Conservation (phyloP, 1,139 yeast species). For the Blastobotrys ciferrii region DNA sequence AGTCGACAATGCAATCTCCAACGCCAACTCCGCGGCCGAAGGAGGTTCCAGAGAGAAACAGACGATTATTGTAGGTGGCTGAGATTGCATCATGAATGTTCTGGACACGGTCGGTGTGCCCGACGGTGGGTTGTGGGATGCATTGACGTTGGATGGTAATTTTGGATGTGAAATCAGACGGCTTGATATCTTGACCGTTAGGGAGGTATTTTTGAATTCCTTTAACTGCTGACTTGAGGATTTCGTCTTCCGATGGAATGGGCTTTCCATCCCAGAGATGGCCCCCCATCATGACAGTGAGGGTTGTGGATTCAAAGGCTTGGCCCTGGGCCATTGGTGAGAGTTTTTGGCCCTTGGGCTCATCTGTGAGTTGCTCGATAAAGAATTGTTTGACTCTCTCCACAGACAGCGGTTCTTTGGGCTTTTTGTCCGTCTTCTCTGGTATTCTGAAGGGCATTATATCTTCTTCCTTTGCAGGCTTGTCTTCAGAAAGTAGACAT, state of each 20-base stretch:
- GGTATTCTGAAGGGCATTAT: not conserved
- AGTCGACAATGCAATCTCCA: conserved; percentile 76
- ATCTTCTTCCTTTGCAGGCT: conserved; percentile 4
- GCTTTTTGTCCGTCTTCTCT: not conserved
- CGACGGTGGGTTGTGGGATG: conserved; percentile 80
- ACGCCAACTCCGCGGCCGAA: conserved; percentile 85
- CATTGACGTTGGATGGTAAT: conserved; percentile 48
- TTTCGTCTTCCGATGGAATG: conserved; percentile 35
- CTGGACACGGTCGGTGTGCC: conserved; percentile 55
- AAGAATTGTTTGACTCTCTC: conserved; percentile 12
- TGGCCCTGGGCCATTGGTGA: not conserved
- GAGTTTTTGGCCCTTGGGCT: not conserved
- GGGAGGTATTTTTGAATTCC: conserved; percentile 50
- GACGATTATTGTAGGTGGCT: conserved; percentile 41
- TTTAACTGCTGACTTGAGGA: conserved; percentile 45
- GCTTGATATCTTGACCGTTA: conserved; percentile 42
- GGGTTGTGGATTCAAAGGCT: conserved; percentile 44
- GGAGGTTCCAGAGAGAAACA: conserved; percentile 78
- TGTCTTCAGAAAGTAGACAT: not conserved
- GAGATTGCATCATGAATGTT: conserved; percentile 39
- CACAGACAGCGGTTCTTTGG: not conserved
- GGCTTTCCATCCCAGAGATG: conserved; percentile 47
- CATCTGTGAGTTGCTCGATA: conserved; percentile 18
- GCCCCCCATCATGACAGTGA: conserved; percentile 93
- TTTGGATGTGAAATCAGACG: conserved; percentile 37